Conservation (phyloP, 164 flowering plant species). For the Protea cynaroides region DNA sequence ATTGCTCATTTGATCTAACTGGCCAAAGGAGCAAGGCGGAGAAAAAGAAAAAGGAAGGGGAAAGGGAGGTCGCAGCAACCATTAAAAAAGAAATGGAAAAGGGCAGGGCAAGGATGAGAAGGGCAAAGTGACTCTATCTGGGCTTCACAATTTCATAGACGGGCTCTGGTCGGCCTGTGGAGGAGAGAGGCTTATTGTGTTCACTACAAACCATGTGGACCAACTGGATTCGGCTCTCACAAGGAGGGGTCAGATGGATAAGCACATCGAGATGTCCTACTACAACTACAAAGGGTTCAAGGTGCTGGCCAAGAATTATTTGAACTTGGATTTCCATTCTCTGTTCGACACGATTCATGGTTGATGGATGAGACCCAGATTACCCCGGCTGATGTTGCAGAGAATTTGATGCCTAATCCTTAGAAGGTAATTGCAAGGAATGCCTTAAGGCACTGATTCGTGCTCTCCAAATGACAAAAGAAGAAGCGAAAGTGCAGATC, state of each 20-base stretch:
- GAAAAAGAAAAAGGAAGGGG: conserved; percentile 17
- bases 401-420: background rate
- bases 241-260: conserved; percentile 59
- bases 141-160: conserved; percentile 64
- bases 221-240: conserved; percentile 57
- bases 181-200: conserved; percentile 56
- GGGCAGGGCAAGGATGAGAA: conserved; percentile 18
- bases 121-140: conserved; percentile 62
- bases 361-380: conserved; percentile 31
- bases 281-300: conserved; percentile 49
- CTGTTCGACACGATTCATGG: conserved; percentile 27
- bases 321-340: conserved; percentile 33
- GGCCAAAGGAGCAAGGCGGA: conserved; percentile 40
- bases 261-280: conserved; percentile 60
- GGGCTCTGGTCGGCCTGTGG: conserved; percentile 71
- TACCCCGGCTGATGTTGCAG: conserved; percentile 20
- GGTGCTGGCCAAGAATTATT: conserved; percentile 46
- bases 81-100: conserved; percentile 8
- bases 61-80: conserved; percentile 12
- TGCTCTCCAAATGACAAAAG: background rate
- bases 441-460: background rate
- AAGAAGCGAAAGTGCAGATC: background rate
- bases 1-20: conserved; percentile 63
- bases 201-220: conserved; percentile 58
- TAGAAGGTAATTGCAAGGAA: background rate